A percentile compares a stretch with the other conserved stretches of the same genome.
These are phyloP conservation scores for Daucus carota DNA, from an alignment of 129 eudicot species.

Conservation along the genomic window DH1_v3.0 NC_030383.2:50559001-50559500, in stretches of 20 bases:
- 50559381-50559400: too few relatives aligned
- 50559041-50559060: constrained; percentile 2
- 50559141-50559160: background rate
- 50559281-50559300: background rate
- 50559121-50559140: background rate
- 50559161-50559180: background rate
- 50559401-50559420: too few relatives aligned
- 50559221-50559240: background rate
- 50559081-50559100: background rate
- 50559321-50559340: too few relatives aligned
- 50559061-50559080: background rate
- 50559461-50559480: background rate
- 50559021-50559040: constrained; percentile 26
- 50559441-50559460: too few relatives aligned
- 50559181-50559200: constrained; percentile 4
- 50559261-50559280: background rate
- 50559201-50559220: background rate
- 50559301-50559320: background rate
- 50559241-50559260: background rate
- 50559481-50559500: background rate
- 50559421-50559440: too few relatives aligned
- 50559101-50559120: background rate
- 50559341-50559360: too few relatives aligned
- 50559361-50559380: too few relatives aligned
- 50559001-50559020: constrained; percentile 89